phyloP scores from a whole-genome alignment of 1,284 basidiomycete genomes.

The Cystobasidium slooffiae region DNA sequence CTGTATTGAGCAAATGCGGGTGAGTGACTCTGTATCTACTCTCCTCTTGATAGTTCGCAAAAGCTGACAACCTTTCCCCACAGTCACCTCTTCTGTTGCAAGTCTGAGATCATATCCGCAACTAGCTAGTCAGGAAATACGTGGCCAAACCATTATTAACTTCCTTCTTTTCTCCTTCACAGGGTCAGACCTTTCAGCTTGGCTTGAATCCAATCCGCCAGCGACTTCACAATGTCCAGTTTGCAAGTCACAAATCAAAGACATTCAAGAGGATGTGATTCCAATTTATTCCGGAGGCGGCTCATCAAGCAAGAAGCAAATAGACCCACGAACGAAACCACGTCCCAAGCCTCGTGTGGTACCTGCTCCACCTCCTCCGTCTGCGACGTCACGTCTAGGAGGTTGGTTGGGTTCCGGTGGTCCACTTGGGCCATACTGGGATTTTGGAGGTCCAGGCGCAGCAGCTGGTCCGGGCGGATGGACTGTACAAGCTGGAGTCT shows the following conservation, averaged over 20 bases:
- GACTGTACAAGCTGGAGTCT: conserved; percentile 40
- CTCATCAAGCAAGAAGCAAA: conserved; percentile 21
- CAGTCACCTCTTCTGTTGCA: conserved; percentile 41
- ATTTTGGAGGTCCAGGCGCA: conserved; percentile 13
- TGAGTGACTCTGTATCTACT: background rate
- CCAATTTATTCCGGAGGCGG: conserved; percentile 40
- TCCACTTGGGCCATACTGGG: conserved; percentile 23
- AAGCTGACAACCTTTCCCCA: background rate
- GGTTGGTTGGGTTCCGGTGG: conserved; percentile 19
- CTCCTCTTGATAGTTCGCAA: no score
- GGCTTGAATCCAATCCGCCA: conserved; percentile 40
- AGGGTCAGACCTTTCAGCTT: conserved; percentile 42
- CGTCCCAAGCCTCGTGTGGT: conserved; percentile 36
- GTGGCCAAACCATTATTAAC: background rate
- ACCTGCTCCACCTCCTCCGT: conserved; percentile 11
- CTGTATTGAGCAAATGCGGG: conserved; percentile 40
- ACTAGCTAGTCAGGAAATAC: background rate
- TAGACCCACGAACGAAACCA: conserved; percentile 34
- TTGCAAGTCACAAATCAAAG: conserved; percentile 41
- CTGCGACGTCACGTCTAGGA: background rate
- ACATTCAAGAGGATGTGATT: conserved; percentile 42
- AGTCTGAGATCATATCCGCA: background rate
- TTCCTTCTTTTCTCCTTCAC: background rate
- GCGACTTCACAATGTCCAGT: conserved; percentile 36
- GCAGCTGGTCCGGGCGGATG: conserved; percentile 22